These are phyloP conservation scores for Monosporozyma solicola DNA, from an alignment of 805 yeast species.

Conservation along the genomic window DNA sequence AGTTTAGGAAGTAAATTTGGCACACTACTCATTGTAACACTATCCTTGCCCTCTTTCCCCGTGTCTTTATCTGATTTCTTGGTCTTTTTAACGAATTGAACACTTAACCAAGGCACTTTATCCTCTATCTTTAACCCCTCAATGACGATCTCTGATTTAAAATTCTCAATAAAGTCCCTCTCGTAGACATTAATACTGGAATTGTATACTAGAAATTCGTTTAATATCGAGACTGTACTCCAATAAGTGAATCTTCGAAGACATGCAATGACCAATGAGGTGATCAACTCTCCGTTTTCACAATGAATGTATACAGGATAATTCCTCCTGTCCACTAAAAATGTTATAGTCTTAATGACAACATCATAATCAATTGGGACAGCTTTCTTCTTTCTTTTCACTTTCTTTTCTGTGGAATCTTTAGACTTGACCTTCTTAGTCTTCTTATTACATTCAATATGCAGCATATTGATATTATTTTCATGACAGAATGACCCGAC, in stretches of 20 bases:
- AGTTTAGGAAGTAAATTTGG: constrained; percentile 19
- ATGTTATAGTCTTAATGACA: constrained; percentile 50
- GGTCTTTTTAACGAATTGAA: constrained; percentile 10
- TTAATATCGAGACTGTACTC: constrained; percentile 81
- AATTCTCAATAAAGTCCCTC: constrained; percentile 73
- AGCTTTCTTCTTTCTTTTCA: constrained; percentile 73
- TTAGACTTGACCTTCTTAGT: constrained; percentile 9
- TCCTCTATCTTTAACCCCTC: constrained; percentile 28
- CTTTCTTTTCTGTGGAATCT: constrained; percentile 27
- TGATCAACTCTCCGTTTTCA: constrained; percentile 80
- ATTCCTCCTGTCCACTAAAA: constrained; percentile 47
- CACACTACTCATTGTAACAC: constrained; percentile 7
- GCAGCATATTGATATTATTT: constrained; percentile 53
- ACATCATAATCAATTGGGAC: constrained; percentile 68
- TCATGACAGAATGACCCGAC: constrained; percentile 44
- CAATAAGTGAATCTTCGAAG: constrained; percentile 74
- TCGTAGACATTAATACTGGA: constrained; percentile 76
- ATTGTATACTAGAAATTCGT: constrained; percentile 72
- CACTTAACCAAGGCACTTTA: constrained; percentile 30
- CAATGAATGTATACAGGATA: constrained; percentile 82
- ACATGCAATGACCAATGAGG: constrained; percentile 79
- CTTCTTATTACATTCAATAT: constrained; percentile 32
- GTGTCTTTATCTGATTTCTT: background rate
- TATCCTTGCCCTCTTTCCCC: background rate
- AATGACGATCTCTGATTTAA: constrained; percentile 54